Base-by-base conservation (phyloP, 148 eudicot species). In the Silene latifolia region DNA sequence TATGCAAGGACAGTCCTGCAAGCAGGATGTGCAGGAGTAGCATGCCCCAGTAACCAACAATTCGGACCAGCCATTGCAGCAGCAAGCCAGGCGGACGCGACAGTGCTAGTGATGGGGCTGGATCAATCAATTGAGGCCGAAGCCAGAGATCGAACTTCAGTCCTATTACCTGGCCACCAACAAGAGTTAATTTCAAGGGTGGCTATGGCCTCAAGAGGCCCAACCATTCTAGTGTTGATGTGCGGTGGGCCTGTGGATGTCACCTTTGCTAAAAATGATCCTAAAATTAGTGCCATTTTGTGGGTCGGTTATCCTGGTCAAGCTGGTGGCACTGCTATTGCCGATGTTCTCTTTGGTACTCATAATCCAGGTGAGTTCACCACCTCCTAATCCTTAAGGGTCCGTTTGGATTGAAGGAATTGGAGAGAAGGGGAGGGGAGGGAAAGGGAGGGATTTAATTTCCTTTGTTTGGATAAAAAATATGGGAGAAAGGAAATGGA, bases 231-330 rank as follows among this genome's bases (percentile, higher is more conserved):
- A 32, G 96, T 93, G 68, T 71, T 93, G 63, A 93, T 90, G 96
- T 87, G 93, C 10, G 98, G 96, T 74, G 93, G 96, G 14, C 96
- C 96, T n/a, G 74, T 93, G 3, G 98, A 93, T 72, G 77, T 93
- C 24, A 24, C 89, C 2, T 93, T 89, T 57, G 98, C 93, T 6
- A 89, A 87, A 67, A 77, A 79, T 69, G 72, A 86, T 62, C 72
- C 79, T 0, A 72, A 73, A 8, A 82, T 89, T 75, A 51, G 78
- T 17, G 86, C 86, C 62, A 89, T 87, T 59, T 9, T 89, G n/a
- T 89, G 92, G 92, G 92, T 80, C 56, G 92, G 92, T 11, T 87
- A 87, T 56, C 93, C 93, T 3, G 93, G 93, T 64, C 81, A 89
- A 72, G 85, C 82, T 46, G 90, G 90, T 7, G 90, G 90, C 1